Evolutionary conservation across 2,329 filamentous ascomycete species (phyloP).

Genomic region (Lecanicillium sp.): DNA sequence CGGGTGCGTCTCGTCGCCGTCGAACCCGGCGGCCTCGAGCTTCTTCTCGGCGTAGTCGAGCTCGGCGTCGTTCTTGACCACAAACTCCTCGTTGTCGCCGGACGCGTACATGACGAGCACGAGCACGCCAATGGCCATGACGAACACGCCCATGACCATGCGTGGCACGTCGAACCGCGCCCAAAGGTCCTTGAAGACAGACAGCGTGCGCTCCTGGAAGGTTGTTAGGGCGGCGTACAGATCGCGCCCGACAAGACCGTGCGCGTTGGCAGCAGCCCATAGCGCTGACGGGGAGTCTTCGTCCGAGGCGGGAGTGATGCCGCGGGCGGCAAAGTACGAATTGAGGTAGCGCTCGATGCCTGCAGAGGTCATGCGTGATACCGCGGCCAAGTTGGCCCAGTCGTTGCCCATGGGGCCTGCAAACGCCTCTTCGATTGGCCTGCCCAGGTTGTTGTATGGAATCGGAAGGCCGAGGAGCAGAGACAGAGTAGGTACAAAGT

Average conservation of each 20-base stretch:
- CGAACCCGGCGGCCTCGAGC: conserved; percentile 39
- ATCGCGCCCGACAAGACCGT: conserved; percentile 30
- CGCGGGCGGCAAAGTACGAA: conserved; percentile 69
- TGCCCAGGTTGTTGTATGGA: conserved; percentile 91
- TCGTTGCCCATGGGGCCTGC: conserved; percentile 59
- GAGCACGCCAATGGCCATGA: conserved; percentile 61
- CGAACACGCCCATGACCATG: conserved; percentile 72
- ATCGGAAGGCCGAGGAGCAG: conserved; percentile 86
- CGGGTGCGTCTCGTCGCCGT: conserved; percentile 31
- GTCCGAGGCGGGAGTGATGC: conserved; percentile 53
- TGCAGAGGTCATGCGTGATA: conserved; percentile 69
- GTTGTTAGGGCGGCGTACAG: conserved; percentile 53
- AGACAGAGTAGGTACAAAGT: conserved; percentile 86
- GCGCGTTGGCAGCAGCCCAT: conserved; percentile 38
- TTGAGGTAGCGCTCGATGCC: conserved; percentile 86
- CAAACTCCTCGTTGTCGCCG: conserved; percentile 45
- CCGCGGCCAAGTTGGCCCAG: conserved; percentile 69
- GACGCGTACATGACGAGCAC: conserved; percentile 68
- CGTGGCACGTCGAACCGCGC: conserved; percentile 81
- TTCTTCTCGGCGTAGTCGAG: conserved; percentile 52
- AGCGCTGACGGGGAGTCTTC: conserved; percentile 30
- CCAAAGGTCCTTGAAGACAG: conserved; percentile 78
- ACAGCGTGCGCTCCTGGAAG: conserved; percentile 74
- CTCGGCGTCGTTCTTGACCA: conserved; percentile 46
- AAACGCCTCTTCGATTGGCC: conserved; percentile 91